These are phyloP conservation scores for Delonix regia DNA, from an alignment of 306 rosid species.

Conservation along the genomic window DNA sequence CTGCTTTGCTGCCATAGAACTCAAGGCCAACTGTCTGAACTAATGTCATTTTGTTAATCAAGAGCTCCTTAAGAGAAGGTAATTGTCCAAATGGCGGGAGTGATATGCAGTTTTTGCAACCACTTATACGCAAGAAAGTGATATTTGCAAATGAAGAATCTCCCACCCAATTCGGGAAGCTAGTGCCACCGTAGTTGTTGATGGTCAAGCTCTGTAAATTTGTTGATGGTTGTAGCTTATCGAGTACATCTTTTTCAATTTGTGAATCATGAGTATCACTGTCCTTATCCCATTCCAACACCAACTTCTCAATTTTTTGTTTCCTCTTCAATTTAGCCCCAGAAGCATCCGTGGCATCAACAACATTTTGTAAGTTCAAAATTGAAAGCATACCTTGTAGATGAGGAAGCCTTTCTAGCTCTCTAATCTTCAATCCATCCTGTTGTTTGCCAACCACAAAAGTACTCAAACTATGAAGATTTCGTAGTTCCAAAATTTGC, in stretches of 20 bases:
- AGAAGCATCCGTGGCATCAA: not conserved
- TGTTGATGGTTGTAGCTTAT: slow-evolving; percentile 23
- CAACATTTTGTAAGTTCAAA: slow-evolving; percentile 16
- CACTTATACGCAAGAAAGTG: not conserved
- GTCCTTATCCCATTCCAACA: slow-evolving; percentile 15
- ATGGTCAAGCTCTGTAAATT: slow-evolving; percentile 22
- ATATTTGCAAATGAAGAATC: slow-evolving; percentile 20
- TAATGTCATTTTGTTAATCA: not conserved
- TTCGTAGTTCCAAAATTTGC: not conserved
- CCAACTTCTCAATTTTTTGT: not conserved
- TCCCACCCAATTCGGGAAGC: slow-evolving; percentile 33
- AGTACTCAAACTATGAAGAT: slow-evolving; percentile 17
- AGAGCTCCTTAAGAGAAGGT: slow-evolving; percentile 19
- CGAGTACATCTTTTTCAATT: slow-evolving; percentile 13
- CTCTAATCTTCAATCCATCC: not conserved
- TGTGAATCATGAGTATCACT: not conserved
- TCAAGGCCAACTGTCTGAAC: not conserved
- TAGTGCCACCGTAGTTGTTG: slow-evolving; percentile 22
- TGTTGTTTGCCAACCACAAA: slow-evolving; percentile 9
- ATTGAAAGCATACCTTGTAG: slow-evolving; percentile 24
- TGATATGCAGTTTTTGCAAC: slow-evolving; percentile 17
- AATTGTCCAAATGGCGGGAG: slow-evolving; percentile 31
- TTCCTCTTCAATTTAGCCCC: slow-evolving; percentile 1
- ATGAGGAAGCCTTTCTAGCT: not conserved
- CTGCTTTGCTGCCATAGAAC: not conserved